Base-by-base conservation (phyloP, 331 rosid genomes). In the Quercus tomentella region DNA sequence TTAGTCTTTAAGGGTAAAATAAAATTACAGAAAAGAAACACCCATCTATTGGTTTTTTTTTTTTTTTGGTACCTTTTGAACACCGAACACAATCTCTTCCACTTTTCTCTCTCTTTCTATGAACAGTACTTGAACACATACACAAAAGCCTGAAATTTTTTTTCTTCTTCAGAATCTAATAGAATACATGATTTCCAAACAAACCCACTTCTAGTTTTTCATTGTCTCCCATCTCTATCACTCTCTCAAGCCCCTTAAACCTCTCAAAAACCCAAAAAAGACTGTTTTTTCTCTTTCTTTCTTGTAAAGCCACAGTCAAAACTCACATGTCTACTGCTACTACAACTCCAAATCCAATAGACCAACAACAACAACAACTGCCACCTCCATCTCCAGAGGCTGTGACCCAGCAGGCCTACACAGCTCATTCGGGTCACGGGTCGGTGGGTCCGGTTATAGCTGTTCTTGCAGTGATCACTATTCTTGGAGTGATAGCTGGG, bases 371-470 rank as follows among this genome's bases (percentile, higher is more conserved):
- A 37, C 43, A 41, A 9, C 45, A 8, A 9, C 45, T 41, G 54
- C 17, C 54, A 73, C 90, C 70, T 80, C 87, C 85, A 54, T 86
- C 91, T 0, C 76, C 87, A 33, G 21, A 55, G 77, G 81, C 73
- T 12, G 78, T 83, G 83, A 80, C 89, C 73, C 86, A 87, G 37
- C 96, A 88, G 77, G 84, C 86, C 1, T 85, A 86, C 89, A 71
- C 86, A 4, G 77, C 89, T 73, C 93, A 82, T 58, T 77, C 91
- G 43, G 91, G 80, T 73, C 87, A 89, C 68, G 96, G 92, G 45
- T 88, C 97, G 28, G 84, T 94, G 2, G 97, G 94, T 52, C 92
- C 97, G 63, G 88, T 92, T 16, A 88, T 94, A 43, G 98, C 83
- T 0, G 92, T 92, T 17, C 88, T 94, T 1, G 94, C 93, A 0